These are phyloP conservation scores for Oldenlandia corymbosa DNA, from an alignment of 257 asterid species.

Conservation along the genomic window DNA sequence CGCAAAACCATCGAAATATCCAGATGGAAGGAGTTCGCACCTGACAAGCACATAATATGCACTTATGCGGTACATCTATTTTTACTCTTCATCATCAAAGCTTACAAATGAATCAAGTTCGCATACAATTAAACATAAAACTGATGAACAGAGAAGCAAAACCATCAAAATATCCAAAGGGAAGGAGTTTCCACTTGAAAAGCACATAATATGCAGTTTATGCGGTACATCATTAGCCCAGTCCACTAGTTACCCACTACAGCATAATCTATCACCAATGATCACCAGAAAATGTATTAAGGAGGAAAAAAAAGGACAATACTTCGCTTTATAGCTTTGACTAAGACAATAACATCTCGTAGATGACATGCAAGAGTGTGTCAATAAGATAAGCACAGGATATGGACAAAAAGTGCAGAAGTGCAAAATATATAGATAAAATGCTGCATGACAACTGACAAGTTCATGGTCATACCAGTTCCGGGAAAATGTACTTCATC, in stretches of 20 bases:
- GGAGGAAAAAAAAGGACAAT: too few species aligned
- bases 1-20: neutral
- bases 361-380: neutral
- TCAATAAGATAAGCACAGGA: too few species aligned
- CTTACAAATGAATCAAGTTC: neutral
- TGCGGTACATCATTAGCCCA: neutral
- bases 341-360: neutral
- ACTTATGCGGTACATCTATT: neutral
- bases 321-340: neutral
- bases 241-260: neutral
- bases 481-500: slow-evolving; percentile 52
- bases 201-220: too few species aligned
- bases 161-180: neutral
- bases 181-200: neutral
- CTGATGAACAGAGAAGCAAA: too few species aligned
- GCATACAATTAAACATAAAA: neutral
- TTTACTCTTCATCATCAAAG: too few species aligned
- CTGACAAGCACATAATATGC: too few species aligned
- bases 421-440: neutral
- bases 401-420: neutral
- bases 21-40: neutral
- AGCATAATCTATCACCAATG: neutral
- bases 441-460: too few species aligned
- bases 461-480: slow-evolving; percentile 37
- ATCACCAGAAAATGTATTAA: neutral